phyloP scores from a whole-genome alignment of 2,329 filamentous ascomycete species.

The Fonsecaea monophora region DNA sequence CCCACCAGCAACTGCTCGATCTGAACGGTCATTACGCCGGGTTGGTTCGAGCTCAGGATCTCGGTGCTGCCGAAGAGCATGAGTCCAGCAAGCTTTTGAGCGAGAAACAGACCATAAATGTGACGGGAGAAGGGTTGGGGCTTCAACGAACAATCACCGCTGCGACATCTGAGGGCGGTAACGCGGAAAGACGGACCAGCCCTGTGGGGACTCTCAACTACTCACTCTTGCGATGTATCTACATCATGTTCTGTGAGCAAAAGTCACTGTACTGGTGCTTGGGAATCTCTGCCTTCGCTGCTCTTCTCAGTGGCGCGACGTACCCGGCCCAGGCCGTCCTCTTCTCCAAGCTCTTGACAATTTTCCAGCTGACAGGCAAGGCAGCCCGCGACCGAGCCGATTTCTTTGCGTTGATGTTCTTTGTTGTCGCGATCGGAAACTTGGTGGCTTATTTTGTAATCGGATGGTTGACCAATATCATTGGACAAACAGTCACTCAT shows the following conservation, averaged over 20 bases:
- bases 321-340: conserved; percentile 57
- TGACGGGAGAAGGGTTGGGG: conserved; percentile 18
- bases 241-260: conserved; percentile 46
- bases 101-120: conserved; percentile 24
- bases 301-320: conserved; percentile 48
- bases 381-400: conserved; percentile 45
- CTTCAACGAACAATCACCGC: conserved; percentile 28
- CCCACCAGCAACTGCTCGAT: conserved; percentile 72
- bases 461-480: conserved; percentile 44
- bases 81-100: conserved; percentile 12
- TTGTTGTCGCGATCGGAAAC: conserved; percentile 51
- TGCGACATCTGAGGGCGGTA: conserved; percentile 27
- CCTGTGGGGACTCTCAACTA: conserved; percentile 37
- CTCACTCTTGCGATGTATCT: conserved; percentile 46
- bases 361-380: conserved; percentile 39
- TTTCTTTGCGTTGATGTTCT: conserved; percentile 58
- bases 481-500: conserved; percentile 41
- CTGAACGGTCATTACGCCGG: conserved; percentile 66
- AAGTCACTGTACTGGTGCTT: conserved; percentile 49
- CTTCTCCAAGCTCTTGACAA: conserved; percentile 41
- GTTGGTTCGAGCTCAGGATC: conserved; percentile 57
- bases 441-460: conserved; percentile 50
- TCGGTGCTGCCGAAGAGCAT: conserved; percentile 42
- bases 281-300: conserved; percentile 41
- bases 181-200: conserved; percentile 33